These are phyloP conservation scores for Yarrowia sp. DNA, from an alignment of 805 yeast genomes.

Conservation along the genomic window DNA sequence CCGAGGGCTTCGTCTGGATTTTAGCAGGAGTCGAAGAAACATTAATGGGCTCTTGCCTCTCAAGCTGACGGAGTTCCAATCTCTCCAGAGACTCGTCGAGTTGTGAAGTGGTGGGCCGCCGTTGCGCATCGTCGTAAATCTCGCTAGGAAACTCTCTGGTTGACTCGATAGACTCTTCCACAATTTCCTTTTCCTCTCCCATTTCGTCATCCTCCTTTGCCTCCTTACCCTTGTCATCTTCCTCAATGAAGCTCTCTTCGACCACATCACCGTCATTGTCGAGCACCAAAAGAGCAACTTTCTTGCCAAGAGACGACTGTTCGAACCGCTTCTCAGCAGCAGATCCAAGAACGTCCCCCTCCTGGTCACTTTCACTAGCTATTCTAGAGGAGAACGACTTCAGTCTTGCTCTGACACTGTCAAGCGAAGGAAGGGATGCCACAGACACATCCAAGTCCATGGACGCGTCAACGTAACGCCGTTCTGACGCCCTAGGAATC, in stretches of 20 bases:
- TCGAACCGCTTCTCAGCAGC: neutral
- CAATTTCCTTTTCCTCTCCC: neutral
- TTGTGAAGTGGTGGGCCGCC: too few species aligned
- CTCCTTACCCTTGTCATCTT: too few species aligned
- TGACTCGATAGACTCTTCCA: too few species aligned
- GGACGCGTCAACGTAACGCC: constrained; percentile 12
- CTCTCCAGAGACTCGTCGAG: too few species aligned
- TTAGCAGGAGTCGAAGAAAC: too few species aligned
- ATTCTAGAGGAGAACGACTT: neutral
- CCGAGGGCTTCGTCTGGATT: too few species aligned
- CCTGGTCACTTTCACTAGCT: neutral
- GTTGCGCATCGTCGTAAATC: too few species aligned
- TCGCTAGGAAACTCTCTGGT: too few species aligned
- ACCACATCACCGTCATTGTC: neutral
- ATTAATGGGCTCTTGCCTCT: too few species aligned
- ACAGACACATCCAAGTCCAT: constrained; percentile 25
- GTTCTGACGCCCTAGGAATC: neutral
- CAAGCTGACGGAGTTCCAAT: too few species aligned
- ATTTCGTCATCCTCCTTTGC: neutral
- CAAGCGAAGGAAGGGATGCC: constrained; percentile 3
- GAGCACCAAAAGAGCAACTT: neutral
- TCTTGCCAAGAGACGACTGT: neutral
- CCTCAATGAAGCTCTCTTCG: neutral
- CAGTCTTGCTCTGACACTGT: neutral
- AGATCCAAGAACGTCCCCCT: neutral